A percentile compares a stretch with the other conserved stretches of the same genome.
Evolutionary conservation across 371 early-diverging fungal species (phyloP).

Genomic region (Cokeromyces recurvatus): DNA sequence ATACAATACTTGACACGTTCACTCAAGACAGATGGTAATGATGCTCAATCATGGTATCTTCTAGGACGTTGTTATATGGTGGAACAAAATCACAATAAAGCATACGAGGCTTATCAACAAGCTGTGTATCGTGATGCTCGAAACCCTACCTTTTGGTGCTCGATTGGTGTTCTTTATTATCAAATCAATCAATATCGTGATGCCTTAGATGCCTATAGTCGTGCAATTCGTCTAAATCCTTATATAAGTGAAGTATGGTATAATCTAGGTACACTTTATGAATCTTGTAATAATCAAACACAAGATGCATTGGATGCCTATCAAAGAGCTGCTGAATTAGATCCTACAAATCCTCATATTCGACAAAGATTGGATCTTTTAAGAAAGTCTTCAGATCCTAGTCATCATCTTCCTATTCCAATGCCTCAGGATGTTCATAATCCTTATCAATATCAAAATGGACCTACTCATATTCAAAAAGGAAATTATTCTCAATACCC

Average conservation of each 20-base stretch:
- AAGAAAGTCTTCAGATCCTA: conserved; percentile 10
- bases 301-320: conserved; percentile 97
- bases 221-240: conserved; percentile 93
- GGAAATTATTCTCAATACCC: too few species aligned
- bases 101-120: conserved; percentile 97
- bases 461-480: too few species aligned
- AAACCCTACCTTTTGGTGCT: conserved; percentile 98
- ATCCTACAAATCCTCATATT: conserved; percentile 73
- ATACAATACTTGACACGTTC: conserved; percentile 80
- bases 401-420: conserved; percentile 27
- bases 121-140: conserved; percentile 93
- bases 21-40: conserved; percentile 81
- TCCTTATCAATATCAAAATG: conserved; percentile 41
- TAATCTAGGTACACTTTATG: conserved; percentile 95
- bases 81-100: conserved; percentile 90
- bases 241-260: conserved; percentile 96
- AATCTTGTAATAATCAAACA: conserved; percentile 96
- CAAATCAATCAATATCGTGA: conserved; percentile 95
- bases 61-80: conserved; percentile 97
- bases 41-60: conserved; percentile 94
- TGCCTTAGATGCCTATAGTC: conserved; percentile 95
- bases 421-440: conserved; percentile 59
- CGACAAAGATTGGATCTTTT: conserved; percentile 66
- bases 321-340: conserved; percentile 87
- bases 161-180: conserved; percentile 96